Base-by-base conservation (phyloP, 139 green algal genomes). In the Chlorella sp. region DNA sequence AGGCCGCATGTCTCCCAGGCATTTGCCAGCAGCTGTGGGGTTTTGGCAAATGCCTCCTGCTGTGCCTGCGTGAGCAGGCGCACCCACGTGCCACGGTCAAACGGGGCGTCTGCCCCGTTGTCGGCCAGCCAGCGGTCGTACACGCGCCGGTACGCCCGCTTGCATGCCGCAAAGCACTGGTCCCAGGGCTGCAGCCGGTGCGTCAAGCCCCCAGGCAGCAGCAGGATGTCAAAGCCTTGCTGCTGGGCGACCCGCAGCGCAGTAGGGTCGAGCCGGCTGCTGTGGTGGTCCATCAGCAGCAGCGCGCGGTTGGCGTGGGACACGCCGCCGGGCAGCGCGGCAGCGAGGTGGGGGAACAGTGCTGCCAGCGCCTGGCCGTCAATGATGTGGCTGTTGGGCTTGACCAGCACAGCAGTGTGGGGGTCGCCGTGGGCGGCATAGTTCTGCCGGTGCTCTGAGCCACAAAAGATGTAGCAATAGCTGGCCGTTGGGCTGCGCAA, bases 151-250 rank as follows among this genome's bases (percentile, higher is more conserved):
- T n/a, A 76, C 7, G 41, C 26, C 40, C 3, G 9, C 70, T 76
- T 76, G 40, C 54, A 36, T 26, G 13, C 40, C 16, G 38, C 70
- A 76, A 76, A 76, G 70, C 17, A 36, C 40, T 58, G 70, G 22
- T 76, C 70, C 41, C 70, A 76, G 16, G 70, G 70, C 41, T 76
- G 70, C 40, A 76, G 70, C 70, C 54, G 41, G 70, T 76, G 70
- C 40, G 70, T 76, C 1, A n/a, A 34, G 70, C 70, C 70, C 40
- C 70, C 70, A 7, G 70, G 70, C 40, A 76, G 41, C 40, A 76
- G 70, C 70, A 76, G 70, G 70, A 76, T n/a, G 1, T 76, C 70
- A 56, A 76, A 76, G 24, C 70, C 70, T 22, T 58, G 41, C 68
- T 75, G 9, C 68, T 44, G 46, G 38, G 68, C 68, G 46, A 34